phyloP scores from a whole-genome alignment of 306 rosid genomes.

The Cucurbita ficifolia region DNA sequence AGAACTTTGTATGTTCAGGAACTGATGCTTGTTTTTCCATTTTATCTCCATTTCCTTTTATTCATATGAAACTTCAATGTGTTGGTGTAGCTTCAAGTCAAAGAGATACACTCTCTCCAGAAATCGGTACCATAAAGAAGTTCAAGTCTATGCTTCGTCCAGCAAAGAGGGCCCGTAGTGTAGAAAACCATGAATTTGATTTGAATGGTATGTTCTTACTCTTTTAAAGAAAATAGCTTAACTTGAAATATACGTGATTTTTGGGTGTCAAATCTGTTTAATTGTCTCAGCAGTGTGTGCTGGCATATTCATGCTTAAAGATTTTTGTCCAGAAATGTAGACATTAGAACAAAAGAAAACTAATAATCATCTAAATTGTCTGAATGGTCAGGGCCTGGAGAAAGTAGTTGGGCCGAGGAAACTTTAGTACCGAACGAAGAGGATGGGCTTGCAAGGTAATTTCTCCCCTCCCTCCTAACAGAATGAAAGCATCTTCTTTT shows the following conservation, averaged over 20 bases:
- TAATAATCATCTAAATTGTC: background rate
- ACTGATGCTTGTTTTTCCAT: background rate
- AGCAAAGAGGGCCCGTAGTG: slow-evolving; percentile 29
- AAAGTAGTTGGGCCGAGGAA: slow-evolving; percentile 35
- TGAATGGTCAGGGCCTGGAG: slow-evolving; percentile 37
- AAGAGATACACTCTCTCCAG: slow-evolving; percentile 12
- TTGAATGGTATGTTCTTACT: slow-evolving; percentile 21
- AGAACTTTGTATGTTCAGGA: background rate
- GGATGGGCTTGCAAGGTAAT: slow-evolving; percentile 67
- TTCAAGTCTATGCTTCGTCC: slow-evolving; percentile 27
- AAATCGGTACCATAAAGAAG: slow-evolving; percentile 16
- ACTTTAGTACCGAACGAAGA: slow-evolving; percentile 32
- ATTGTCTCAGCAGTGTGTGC: background rate
- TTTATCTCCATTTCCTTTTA: background rate
- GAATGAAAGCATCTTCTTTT: background rate
- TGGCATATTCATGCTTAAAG: background rate
- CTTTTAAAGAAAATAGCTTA: background rate
- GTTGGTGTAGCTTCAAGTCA: slow-evolving; percentile 36
- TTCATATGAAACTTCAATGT: background rate
- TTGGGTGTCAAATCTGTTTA: background rate
- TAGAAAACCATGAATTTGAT: slow-evolving; percentile 26
- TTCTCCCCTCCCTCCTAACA: slow-evolving; percentile 9
- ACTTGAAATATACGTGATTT: background rate
- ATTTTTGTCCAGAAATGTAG: background rate
- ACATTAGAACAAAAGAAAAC: background rate